A percentile compares a stretch with the other conserved stretches of the same genome.
Evolutionary conservation across 805 yeast genomes (phyloP).

Genomic region (Kluyveromyces dobzhanskii): DNA sequence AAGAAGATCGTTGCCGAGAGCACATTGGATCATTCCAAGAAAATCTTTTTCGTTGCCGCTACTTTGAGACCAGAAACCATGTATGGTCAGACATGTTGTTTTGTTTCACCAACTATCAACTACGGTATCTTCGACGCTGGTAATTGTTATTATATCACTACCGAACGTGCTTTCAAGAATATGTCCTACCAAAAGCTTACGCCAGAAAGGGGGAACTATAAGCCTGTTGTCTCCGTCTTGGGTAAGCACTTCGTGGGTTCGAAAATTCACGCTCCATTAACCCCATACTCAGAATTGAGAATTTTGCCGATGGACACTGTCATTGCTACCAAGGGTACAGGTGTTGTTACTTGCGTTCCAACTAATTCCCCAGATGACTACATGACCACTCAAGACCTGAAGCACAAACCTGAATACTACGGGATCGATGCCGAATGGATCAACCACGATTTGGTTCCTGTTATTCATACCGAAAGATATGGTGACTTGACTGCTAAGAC

Average conservation of each 20-base stretch:
- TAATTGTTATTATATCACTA: constrained; percentile 66
- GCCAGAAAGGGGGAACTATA: constrained; percentile 74
- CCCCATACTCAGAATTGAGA: constrained; percentile 60
- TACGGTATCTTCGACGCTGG: constrained; percentile 91
- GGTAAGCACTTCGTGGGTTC: constrained; percentile 83
- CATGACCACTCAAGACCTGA: constrained; percentile 76
- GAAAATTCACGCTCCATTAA: constrained; percentile 75
- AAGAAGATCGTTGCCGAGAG: constrained; percentile 27
- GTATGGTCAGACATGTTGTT: constrained; percentile 98
- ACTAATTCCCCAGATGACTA: constrained; percentile 98
- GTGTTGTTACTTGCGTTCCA: constrained; percentile 98
- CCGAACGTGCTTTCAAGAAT: constrained; percentile 94
- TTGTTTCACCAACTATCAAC: constrained; percentile 87
- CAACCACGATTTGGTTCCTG: constrained; percentile 57
- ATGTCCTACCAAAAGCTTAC: constrained; percentile 93
- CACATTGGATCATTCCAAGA: constrained; percentile 43
- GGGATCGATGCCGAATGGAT: constrained; percentile 85
- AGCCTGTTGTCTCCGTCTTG: constrained; percentile 46
- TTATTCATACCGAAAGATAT: constrained; percentile 73
- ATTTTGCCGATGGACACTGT: constrained; percentile 97
- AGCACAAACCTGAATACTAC: constrained; percentile 85
- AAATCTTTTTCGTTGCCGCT: constrained; percentile 83
- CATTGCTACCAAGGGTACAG: constrained; percentile 92
- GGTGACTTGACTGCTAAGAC: constrained; percentile 85
- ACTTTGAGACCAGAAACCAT: constrained; percentile 97